Evolutionary conservation across 2,329 filamentous ascomycete species (phyloP).

Genomic region (Dissoconium aciculare): DNA sequence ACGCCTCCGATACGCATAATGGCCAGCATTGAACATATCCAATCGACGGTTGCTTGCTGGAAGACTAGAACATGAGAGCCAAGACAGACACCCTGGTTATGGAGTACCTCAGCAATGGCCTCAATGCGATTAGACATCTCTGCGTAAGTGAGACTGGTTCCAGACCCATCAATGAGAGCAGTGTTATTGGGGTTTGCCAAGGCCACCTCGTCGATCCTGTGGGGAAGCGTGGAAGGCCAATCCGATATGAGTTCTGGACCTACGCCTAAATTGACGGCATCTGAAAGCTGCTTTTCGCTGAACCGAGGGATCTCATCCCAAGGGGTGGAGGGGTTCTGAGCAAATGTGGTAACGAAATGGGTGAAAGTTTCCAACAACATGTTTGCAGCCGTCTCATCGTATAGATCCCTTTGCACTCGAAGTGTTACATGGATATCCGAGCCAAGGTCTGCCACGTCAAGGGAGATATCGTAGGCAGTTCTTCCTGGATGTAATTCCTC

Average conservation of each 20-base stretch:
- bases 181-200: conserved; percentile 7
- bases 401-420: conserved; percentile 7
- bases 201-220: conserved; percentile 3
- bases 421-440: conserved; percentile 3
- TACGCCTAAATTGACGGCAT: too few species aligned
- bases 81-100: conserved; percentile 5
- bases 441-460: conserved; percentile 8
- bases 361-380: conserved; percentile 8
- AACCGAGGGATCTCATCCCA: not conserved
- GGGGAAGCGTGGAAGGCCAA: conserved; percentile 1
- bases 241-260: not conserved
- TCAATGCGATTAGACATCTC: conserved; percentile 1
- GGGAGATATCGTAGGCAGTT: conserved; percentile 8
- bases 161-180: conserved; percentile 9
- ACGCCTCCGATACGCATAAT: conserved; percentile 2
- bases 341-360: conserved; percentile 2
- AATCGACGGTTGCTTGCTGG: conserved; percentile 7
- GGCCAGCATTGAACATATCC: conserved; percentile 5
- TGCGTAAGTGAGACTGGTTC: conserved; percentile 4
- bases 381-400: conserved; percentile 9
- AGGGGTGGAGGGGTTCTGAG: not conserved
- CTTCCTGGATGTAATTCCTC: conserved; percentile 4
- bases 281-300: not conserved
- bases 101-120: conserved; percentile 2
- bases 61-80: conserved; percentile 8